Conservation (phyloP, 192 early-diverging fungal species). For the Allomyces macrogynus region DNA sequence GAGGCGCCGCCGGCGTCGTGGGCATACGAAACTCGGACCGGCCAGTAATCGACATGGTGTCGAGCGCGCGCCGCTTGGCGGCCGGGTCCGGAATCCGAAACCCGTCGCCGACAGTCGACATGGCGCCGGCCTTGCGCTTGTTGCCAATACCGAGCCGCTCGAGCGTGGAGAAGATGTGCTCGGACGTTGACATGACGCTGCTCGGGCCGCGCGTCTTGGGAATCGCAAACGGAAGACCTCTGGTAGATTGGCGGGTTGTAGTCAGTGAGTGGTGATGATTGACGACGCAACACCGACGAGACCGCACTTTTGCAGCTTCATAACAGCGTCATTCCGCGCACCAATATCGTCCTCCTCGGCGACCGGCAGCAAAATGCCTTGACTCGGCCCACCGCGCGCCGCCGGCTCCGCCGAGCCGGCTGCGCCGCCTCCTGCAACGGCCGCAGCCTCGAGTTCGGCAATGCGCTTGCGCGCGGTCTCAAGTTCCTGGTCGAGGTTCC, state of each 20-base stretch:
- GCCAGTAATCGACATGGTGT: too few relatives aligned
- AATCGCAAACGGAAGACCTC: background rate
- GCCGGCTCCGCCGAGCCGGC: background rate
- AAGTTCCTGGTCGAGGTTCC: background rate
- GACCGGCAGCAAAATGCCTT: background rate
- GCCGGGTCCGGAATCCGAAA: too few relatives aligned
- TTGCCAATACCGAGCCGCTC: background rate
- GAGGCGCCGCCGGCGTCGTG: too few relatives aligned
- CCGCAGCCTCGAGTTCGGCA: background rate
- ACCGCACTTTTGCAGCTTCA: too few relatives aligned
- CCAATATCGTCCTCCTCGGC: background rate
- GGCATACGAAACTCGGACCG: too few relatives aligned
- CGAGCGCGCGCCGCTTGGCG: too few relatives aligned
- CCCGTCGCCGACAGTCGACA: background rate
- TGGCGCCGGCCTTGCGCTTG: background rate
- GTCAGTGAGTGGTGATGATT: too few relatives aligned
- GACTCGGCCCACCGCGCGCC: background rate
- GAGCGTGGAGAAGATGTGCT: background rate
- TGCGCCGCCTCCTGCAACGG: background rate
- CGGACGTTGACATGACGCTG: background rate
- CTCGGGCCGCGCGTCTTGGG: background rate
- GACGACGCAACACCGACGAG: too few relatives aligned
- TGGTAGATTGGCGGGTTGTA: too few relatives aligned
- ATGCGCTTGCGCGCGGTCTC: background rate
- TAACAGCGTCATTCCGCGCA: too few relatives aligned